These are phyloP conservation scores for Trifolium pratense DNA, from an alignment of 306 rosid species.

Conservation along the genomic window DNA sequence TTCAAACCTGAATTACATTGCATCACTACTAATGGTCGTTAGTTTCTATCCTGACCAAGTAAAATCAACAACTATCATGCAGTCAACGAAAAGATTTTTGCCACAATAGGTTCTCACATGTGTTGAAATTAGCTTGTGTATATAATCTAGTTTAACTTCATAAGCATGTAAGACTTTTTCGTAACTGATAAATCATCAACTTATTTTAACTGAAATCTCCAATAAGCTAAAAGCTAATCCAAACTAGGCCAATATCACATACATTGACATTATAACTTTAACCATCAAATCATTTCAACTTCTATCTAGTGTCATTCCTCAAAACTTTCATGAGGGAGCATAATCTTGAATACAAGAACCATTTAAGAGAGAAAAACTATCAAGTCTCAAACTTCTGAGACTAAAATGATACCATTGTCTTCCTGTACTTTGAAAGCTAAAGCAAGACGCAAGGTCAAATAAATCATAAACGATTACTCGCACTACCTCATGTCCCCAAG, in stretches of 20 bases:
- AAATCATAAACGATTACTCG: not conserved
- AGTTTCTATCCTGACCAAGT: not conserved
- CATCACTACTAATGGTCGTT: too few relatives aligned
- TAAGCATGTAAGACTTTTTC: not conserved
- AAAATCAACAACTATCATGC: slow-evolving; percentile 9
- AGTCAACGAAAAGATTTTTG: not conserved
- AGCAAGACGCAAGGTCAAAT: not conserved
- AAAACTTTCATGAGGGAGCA: slow-evolving; percentile 20
- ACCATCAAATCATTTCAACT: not conserved
- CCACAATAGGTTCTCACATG: not conserved
- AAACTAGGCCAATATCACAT: not conserved
- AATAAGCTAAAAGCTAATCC: not conserved
- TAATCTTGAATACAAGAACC: slow-evolving; percentile 9
- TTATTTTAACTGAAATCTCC: not conserved
- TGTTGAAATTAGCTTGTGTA: not conserved
- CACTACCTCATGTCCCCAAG: slow-evolving; percentile 22
- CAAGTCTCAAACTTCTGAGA: slow-evolving; percentile 25
- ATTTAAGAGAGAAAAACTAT: slow-evolving; percentile 27
- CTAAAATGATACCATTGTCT: not conserved
- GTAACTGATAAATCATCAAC: not conserved
- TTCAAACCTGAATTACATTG: not conserved
- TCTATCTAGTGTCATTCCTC: not conserved
- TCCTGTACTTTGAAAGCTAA: slow-evolving; percentile 21
- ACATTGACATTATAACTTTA: not conserved
- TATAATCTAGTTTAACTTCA: not conserved